These are phyloP conservation scores for Blastomyces parvus DNA, from an alignment of 2,329 filamentous ascomycete species.

Conservation along the genomic window DNA sequence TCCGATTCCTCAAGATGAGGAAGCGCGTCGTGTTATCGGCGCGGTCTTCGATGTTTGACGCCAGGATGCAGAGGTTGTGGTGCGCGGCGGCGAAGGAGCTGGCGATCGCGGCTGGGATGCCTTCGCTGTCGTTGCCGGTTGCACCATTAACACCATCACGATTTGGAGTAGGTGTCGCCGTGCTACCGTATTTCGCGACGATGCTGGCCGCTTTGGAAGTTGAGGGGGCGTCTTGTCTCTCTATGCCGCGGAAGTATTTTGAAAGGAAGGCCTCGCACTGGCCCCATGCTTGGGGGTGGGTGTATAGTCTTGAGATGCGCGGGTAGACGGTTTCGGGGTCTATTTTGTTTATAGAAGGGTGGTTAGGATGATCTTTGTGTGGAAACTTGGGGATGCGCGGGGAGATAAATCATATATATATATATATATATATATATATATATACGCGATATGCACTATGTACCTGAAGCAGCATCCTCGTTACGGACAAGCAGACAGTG, in stretches of 20 bases:
- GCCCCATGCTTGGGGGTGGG: constrained; percentile 90
- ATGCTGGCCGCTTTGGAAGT: constrained; percentile 80
- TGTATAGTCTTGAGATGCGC: constrained; percentile 69
- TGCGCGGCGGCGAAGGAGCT: constrained; percentile 67
- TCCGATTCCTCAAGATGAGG: constrained; percentile 34
- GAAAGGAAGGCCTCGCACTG: constrained; percentile 74
- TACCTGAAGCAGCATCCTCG: constrained; percentile 14
- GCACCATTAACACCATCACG: constrained; percentile 23
- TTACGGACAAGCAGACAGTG: constrained; percentile 64
- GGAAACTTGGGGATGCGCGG: background rate
- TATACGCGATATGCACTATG: background rate
- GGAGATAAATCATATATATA: background rate
- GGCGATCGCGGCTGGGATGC: constrained; percentile 66
- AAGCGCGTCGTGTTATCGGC: constrained; percentile 41
- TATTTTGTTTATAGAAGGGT: background rate
- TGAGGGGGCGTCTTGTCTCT: constrained; percentile 72
- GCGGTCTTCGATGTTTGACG: constrained; percentile 40
- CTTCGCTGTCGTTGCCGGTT: constrained; percentile 29
- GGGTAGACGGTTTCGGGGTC: constrained; percentile 33
- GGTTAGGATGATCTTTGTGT: background rate
- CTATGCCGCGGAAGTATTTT: constrained; percentile 59
- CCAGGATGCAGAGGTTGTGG: constrained; percentile 57
- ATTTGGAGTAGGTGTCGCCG: background rate
- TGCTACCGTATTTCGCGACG: constrained; percentile 43
- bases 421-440: no score